A percentile compares a stretch with the other conserved stretches of the same genome.
These are phyloP conservation scores for Kwoniella shivajii DNA, from an alignment of 1,284 basidiomycete genomes.

Conservation along the genomic window DNA sequence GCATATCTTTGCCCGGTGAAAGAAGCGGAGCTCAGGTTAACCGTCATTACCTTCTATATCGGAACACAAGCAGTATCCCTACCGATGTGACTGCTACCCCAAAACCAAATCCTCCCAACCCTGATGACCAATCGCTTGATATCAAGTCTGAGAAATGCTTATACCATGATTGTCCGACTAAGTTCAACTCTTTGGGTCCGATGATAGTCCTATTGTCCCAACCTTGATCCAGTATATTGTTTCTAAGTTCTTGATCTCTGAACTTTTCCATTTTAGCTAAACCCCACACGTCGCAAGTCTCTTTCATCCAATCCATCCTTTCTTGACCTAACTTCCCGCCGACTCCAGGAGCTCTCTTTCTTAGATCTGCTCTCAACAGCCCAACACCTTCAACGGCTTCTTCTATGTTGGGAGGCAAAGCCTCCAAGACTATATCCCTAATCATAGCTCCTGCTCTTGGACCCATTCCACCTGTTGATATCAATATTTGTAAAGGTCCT, in stretches of 20 bases:
- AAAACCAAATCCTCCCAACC: constrained; percentile 4
- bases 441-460: constrained; percentile 89
- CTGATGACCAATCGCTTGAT: neutral
- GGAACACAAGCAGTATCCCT: neutral
- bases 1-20: too few relatives aligned
- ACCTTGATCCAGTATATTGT: constrained; percentile 45
- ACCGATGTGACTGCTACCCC: constrained; percentile 3
- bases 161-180: neutral
- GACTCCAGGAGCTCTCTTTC: constrained; percentile 56
- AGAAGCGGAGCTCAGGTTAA: too few relatives aligned
- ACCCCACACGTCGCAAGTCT: constrained; percentile 76
- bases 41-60: neutral
- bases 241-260: constrained; percentile 44
- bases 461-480: constrained; percentile 92
- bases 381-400: constrained; percentile 79
- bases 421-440: constrained; percentile 67
- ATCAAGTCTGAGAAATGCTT: neutral
- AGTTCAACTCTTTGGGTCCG: constrained; percentile 36
- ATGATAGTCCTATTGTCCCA: constrained; percentile 52
- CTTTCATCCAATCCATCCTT: constrained; percentile 95
- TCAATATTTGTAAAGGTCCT: constrained; percentile 91
- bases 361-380: constrained; percentile 54
- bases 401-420: constrained; percentile 73
- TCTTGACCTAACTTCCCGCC: constrained; percentile 58
- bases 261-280: constrained; percentile 50